These are phyloP conservation scores for Juglanconis oblonga DNA, from an alignment of 2,329 filamentous ascomycete species.

Conservation along the genomic window DNA sequence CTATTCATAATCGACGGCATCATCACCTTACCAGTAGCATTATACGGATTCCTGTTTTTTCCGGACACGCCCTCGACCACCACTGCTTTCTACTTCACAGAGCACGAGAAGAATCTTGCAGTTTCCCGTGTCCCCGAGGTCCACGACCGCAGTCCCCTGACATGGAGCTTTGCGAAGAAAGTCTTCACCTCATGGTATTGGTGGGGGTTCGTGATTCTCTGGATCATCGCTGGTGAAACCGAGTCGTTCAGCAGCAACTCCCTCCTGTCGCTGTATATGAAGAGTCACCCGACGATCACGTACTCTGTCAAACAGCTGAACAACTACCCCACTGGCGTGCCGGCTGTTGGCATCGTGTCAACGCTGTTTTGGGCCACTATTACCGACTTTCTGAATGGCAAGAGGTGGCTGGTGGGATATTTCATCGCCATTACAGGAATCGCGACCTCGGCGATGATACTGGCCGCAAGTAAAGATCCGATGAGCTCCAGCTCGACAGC, in stretches of 20 bases:
- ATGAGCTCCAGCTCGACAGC: slow-evolving; percentile 40
- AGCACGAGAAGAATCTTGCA: slow-evolving; percentile 33
- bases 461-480: slow-evolving; percentile 46
- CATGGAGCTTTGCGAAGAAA: slow-evolving; percentile 47
- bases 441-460: slow-evolving; percentile 59
- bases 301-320: slow-evolving; percentile 51
- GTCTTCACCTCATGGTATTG: slow-evolving; percentile 61
- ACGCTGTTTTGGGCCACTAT: slow-evolving; percentile 69
- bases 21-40: slow-evolving; percentile 53
- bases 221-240: slow-evolving; percentile 69
- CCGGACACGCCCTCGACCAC: slow-evolving; percentile 51
- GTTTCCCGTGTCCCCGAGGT: slow-evolving; percentile 36
- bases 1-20: slow-evolving; percentile 51
- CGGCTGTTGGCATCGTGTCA: slow-evolving; percentile 54
- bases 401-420: slow-evolving; percentile 63
- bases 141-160: slow-evolving; percentile 42
- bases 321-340: slow-evolving; percentile 55
- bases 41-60: slow-evolving; percentile 53
- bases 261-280: slow-evolving; percentile 50
- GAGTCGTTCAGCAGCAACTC: slow-evolving; percentile 68
- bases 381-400: slow-evolving; percentile 62
- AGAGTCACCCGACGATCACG: slow-evolving; percentile 39
- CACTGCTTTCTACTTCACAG: slow-evolving; percentile 45
- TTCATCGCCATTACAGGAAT: slow-evolving; percentile 66
- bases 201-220: slow-evolving; percentile 65